Evolutionary conservation across 768 basidiomycete species (phyloP).

Genomic region (Suillus spraguei): DNA sequence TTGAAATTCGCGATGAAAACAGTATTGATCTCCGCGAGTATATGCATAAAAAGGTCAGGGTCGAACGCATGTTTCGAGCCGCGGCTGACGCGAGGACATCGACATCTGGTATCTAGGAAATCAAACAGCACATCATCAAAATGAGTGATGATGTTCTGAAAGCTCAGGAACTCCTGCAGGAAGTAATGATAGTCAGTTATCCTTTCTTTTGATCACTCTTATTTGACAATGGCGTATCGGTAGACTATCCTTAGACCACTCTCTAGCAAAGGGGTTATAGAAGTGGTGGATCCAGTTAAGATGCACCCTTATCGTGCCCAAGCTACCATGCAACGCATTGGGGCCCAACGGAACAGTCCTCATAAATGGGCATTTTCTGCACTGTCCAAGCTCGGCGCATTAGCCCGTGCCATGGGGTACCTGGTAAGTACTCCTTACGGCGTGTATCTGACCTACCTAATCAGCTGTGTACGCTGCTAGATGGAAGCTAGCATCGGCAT

Average conservation of each 20-base stretch:
- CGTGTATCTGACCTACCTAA: background rate
- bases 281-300: slow-evolving; percentile 55
- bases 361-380: slow-evolving; percentile 50
- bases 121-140: slow-evolving; percentile 76
- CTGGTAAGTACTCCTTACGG: slow-evolving; percentile 53
- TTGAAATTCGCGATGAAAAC: slow-evolving; percentile 92
- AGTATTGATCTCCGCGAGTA: slow-evolving; percentile 87
- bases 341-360: slow-evolving; percentile 35
- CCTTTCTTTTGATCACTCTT: slow-evolving; percentile 7
- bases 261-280: slow-evolving; percentile 44
- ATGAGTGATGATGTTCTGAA: slow-evolving; percentile 69
- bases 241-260: slow-evolving; percentile 41
- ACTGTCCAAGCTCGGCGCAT: slow-evolving; percentile 52
- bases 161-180: slow-evolving; percentile 67
- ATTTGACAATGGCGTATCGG: slow-evolving; percentile 9
- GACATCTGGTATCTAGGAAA: slow-evolving; percentile 45
- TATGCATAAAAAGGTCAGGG: slow-evolving; percentile 79
- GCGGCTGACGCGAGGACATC: slow-evolving; percentile 1
- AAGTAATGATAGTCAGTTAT: slow-evolving; percentile 70
- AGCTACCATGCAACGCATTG: slow-evolving; percentile 41
- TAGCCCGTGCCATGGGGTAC: slow-evolving; percentile 88
- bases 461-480: slow-evolving; percentile 39
- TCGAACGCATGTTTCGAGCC: slow-evolving; percentile 8
- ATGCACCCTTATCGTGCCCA: slow-evolving; percentile 70
- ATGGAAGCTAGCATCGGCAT: slow-evolving; percentile 81